Base-by-base conservation (phyloP, 75 land plant species). In the Chamaecyparis obtusa region DNA sequence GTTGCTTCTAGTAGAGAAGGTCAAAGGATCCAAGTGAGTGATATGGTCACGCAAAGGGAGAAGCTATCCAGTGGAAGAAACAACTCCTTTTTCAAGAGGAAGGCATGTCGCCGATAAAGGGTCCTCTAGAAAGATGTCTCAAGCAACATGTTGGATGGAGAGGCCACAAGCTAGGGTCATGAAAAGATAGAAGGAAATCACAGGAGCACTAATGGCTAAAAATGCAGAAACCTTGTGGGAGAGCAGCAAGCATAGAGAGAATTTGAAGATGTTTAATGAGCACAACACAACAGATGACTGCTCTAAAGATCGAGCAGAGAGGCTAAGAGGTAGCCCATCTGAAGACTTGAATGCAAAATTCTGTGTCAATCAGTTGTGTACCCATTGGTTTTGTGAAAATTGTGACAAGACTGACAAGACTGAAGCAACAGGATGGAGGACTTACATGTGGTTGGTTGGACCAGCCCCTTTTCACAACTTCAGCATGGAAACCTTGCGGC, bases 371-470 rank as follows among this genome's bases (percentile, higher is more conserved):
- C 89, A 89, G 51, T 46, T 89, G 75, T 86, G 87, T 49, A 43
- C 49, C 83, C 51, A 43, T 81, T 81, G 83, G 83, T 81, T 81
- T 81, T 33, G 51, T n/a, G 83, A 81, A 81, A 81, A 46, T 41
- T 44, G 51, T 81, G 83, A 81, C 32, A 81, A 81, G 48, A 81
- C 27, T 81, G 83, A 81, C 14, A 81, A 89, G 86, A 24, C 86
- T 88, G 71, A 91, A 87, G 83, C 89, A 86, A 84, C 87, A 86
- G 43, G 81, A 88, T 55, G 92, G 84, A 48, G 92, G 91, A 83
- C 87, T 98, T 81, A 93, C 95, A 16, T 90, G 96, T 21, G 92
- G 90, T n/a, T 98, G 98, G 98, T 16, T 89, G 83, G 97, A 98
- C 79, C 97, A 94, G 88, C 93, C 96, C 30, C 94, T 95, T 37